Conservation (phyloP, 306 rosid genomes). For the Hippophae rhamnoides region DNA sequence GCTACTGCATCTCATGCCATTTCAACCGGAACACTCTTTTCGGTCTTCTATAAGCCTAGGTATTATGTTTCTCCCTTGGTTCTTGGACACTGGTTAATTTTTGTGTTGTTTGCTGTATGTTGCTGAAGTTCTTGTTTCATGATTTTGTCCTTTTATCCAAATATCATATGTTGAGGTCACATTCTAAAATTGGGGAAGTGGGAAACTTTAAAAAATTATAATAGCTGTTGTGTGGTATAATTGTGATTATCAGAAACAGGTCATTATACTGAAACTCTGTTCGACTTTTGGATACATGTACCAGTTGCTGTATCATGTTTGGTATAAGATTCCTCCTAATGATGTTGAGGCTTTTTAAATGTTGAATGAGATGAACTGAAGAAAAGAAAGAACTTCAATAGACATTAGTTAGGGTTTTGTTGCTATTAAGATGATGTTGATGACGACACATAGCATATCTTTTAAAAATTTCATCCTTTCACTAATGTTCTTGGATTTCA, state of each 20-base stretch:
- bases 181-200: neutral
- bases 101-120: neutral
- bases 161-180: neutral
- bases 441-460: neutral
- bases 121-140: neutral
- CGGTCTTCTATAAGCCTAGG: slow-evolving; percentile 98
- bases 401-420: neutral
- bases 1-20: slow-evolving; percentile 96
- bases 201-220: no score
- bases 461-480: neutral
- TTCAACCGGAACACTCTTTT: slow-evolving; percentile 74
- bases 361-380: neutral
- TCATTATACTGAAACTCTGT: no score
- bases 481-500: no score
- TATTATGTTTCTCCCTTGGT: slow-evolving; percentile 19
- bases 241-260: no score
- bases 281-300: no score
- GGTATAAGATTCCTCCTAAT: neutral
- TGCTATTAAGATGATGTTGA: neutral
- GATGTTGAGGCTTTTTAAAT: neutral
- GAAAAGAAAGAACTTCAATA: neutral
- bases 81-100: neutral
- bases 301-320: no score
- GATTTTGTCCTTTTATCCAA: neutral
- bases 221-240: no score